Base-by-base conservation (phyloP, 2,329 filamentous ascomycete genomes). In the Cordyceps javanica region DNA sequence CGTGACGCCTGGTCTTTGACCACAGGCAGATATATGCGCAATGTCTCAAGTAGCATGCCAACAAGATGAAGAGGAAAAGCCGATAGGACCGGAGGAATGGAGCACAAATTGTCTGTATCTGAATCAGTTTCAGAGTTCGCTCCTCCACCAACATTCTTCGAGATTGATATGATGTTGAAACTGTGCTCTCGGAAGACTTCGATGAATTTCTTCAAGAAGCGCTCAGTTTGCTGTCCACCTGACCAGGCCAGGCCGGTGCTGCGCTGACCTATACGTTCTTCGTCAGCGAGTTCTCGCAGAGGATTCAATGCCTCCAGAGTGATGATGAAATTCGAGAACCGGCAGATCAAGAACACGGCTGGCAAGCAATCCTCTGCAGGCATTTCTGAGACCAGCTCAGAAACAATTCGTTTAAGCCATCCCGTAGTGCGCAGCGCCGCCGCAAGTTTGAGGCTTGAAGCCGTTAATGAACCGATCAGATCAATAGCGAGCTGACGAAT, bases 181-280 rank as follows among this genome's bases (percentile, higher is more conserved):
- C 90, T 96, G 72, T 99, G 94, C 72, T 99, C 94, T 54, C 94
- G 88, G 70, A 97, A 97, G 28, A 99, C 91, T 69, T 99, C 94
- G 65, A 99, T 90, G 72, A 96, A 99, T 49, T 92, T 83, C 72
- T 97, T 99, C 44, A 99, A 76, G 66, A 91, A 99, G 53, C 91
- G 83, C 71, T 97, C 94, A 1, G 92, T 97, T 70, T 97, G 94
- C 67, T 96, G 91, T 0, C 93, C 93, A 1, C 84, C 84, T 2
- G 81, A 83, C 82, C 81, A 88, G 9, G 72, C 71, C 23, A 69
- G 68, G 6, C 70, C 66, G 14, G 72, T 68, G 34, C 77, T 72
- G 57, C 70, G 72, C 60, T 80, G 76, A 14, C 75, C 78, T 46
- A 71, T 68, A 51, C 72, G 86, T 71, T 97, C 93, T 67, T 96